Evolutionary conservation across 495 filamentous ascomycete genomes (phyloP), one percentile per base, ranked within the genome.

Genomic region (Talaromyces wortmannii): DNA sequence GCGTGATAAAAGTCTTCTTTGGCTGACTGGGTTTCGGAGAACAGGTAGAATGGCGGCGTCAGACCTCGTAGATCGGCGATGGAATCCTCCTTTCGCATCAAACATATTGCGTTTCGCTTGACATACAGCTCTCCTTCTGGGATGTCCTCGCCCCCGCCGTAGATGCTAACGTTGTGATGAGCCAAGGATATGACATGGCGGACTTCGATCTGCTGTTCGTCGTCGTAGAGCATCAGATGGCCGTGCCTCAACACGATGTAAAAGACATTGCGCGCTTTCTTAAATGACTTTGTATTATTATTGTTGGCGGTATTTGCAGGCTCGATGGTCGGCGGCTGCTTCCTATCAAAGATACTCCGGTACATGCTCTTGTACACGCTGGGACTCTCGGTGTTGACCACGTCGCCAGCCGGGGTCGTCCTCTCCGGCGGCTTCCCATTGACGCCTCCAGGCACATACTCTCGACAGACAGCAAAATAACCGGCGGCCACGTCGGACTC

Each of bases 351-450:
- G 46, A 98, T 83, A 68, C 89, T 95, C 61, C 91, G 77, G 67
- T 97, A 97, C 94, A 98, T 96, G 66, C 87, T 84, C 78, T 97
- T 95, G 63, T 97, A 97, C 30, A 98, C 92, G 62, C 90, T 95
- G 42, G 87, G 90, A 65, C 90, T 95, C 8, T 53, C 32, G 11
- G 23, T 15, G 31, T 83, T 83, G 55, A 83, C 75, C 46, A 83
- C 76, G 50, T 84, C 83, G 11, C 89, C 90, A 7, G 89, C 81
- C 10, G 91, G 90, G 2, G 90, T 94, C 40, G 83, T 85, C 52
- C 91, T 80, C 67, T 96, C 92, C 57, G 91, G 91, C 4, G 92
- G 92, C 70, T 91, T 76, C 42, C 91, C 92, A 73, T 94, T 95
- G 60, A 92, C 83, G 48, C 90, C 91, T 57, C 89, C 89, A 32